These are phyloP conservation scores for Hyphopichia buzzinii DNA, from an alignment of 1,139 yeast genomes.

Conservation along the genomic window DNA sequence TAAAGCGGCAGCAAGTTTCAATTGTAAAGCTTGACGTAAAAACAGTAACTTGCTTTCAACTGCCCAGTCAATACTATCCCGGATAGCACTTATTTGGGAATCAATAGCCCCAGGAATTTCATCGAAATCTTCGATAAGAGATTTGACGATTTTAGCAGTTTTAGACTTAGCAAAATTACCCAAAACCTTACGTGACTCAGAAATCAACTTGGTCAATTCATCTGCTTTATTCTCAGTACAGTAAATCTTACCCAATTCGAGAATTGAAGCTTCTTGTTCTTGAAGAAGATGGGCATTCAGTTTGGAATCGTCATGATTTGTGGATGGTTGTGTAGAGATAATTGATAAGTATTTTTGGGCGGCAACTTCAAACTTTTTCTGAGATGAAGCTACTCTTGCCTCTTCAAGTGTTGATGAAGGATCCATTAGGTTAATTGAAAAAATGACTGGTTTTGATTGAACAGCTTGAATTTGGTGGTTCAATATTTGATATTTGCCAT, in stretches of 20 bases:
- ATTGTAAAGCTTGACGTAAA: conserved; percentile 81
- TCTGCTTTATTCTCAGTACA: conserved; percentile 41
- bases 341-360: conserved; percentile 53
- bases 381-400: conserved; percentile 57
- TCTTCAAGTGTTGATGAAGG: conserved; percentile 39
- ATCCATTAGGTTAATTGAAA: too few relatives aligned
- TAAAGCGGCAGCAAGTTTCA: conserved; percentile 76
- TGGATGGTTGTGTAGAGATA: conserved; percentile 14
- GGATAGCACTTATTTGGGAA: conserved; percentile 70
- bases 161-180: conserved; percentile 86
- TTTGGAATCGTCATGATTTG: conserved; percentile 26
- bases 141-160: conserved; percentile 82
- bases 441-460: too few relatives aligned
- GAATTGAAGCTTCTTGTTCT: conserved; percentile 61
- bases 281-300: conserved; percentile 25
- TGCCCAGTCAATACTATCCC: conserved; percentile 88
- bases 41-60: conserved; percentile 79
- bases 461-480: not conserved
- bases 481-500: conserved; percentile 11
- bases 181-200: conserved; percentile 68
- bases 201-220: conserved; percentile 60
- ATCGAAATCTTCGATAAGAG: conserved; percentile 77
- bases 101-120: conserved; percentile 65
- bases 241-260: conserved; percentile 63
- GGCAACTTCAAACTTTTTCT: conserved; percentile 51